Evolutionary conservation across 164 flowering plant genomes (phyloP).

Genomic region (Macadamia integrifolia): DNA sequence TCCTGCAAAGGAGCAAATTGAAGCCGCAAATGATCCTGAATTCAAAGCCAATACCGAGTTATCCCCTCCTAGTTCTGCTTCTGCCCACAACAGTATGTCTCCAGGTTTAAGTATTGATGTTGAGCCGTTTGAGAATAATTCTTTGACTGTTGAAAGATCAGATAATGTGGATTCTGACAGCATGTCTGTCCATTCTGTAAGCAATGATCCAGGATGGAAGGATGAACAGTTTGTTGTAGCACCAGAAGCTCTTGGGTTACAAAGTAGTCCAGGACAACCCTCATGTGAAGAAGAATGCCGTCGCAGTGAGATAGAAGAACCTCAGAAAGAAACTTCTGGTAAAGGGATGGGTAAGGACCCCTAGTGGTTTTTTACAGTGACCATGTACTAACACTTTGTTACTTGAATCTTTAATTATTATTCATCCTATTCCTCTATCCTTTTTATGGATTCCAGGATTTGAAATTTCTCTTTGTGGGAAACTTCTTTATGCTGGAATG

Average conservation of each 20-base stretch:
- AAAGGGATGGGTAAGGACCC: constrained; percentile 29
- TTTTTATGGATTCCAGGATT: constrained; percentile 41
- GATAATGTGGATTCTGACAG: constrained; percentile 11
- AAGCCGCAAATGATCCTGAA: constrained; percentile 11
- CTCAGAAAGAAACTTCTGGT: constrained; percentile 17
- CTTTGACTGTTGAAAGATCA: constrained; percentile 6
- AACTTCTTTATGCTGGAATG: constrained; percentile 66
- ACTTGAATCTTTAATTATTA: constrained; percentile 5
- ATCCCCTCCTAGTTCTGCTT: constrained; percentile 11
- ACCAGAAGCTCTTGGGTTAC: constrained; percentile 15
- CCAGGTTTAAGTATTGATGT: constrained; percentile 17
- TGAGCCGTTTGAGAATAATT: constrained; percentile 16
- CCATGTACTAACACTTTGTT: not conserved
- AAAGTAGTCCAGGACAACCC: constrained; percentile 15
- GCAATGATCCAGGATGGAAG: constrained; percentile 24
- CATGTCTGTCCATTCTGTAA: constrained; percentile 17
- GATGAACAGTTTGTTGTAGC: constrained; percentile 22
- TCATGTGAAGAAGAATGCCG: constrained; percentile 19
- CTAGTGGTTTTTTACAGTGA: not conserved
- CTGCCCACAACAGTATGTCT: constrained; percentile 14
- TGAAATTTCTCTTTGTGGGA: constrained; percentile 81
- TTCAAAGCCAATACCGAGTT: constrained; percentile 4
- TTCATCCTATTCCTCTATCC: constrained; percentile 1
- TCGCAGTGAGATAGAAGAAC: constrained; percentile 22
- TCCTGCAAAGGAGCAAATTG: constrained; percentile 16